These are phyloP conservation scores for Kwoniella dendrophila DNA, from an alignment of 768 basidiomycete species.

Conservation along the genomic window DNA sequence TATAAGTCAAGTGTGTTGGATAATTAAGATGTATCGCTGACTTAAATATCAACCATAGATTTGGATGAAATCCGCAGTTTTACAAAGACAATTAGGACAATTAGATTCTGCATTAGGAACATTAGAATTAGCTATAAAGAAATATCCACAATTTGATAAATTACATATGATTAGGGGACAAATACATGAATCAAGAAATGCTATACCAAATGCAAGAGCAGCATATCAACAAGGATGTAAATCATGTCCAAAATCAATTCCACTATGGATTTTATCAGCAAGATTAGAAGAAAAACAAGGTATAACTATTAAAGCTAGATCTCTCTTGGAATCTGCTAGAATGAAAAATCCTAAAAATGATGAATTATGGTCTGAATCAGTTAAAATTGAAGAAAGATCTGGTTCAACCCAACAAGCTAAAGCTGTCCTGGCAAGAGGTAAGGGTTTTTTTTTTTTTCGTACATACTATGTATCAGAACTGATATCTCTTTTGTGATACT, in stretches of 20 bases:
- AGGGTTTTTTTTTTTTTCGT: constrained; percentile 10
- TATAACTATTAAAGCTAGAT: constrained; percentile 87
- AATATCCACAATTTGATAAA: constrained; percentile 87
- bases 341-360: constrained; percentile 83
- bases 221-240: constrained; percentile 83
- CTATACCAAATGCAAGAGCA: constrained; percentile 69
- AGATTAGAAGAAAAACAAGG: constrained; percentile 86
- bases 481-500: background rate
- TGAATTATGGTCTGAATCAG: constrained; percentile 84
- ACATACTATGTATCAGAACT: background rate
- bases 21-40: background rate
- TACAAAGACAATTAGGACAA: constrained; percentile 86
- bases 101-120: constrained; percentile 73
- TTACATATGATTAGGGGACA: constrained; percentile 98
- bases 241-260: constrained; percentile 79
- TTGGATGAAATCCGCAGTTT: constrained; percentile 98
- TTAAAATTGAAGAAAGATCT: constrained; percentile 87
- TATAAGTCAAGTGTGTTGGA: background rate
- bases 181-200: constrained; percentile 66
- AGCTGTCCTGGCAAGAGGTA: constrained; percentile 77
- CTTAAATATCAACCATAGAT: constrained; percentile 67
- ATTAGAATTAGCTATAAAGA: constrained; percentile 68
- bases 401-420: constrained; percentile 80
- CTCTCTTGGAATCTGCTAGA: constrained; percentile 85
- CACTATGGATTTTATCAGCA: constrained; percentile 86